These are phyloP conservation scores for Daldinia eschscholtzii DNA, from an alignment of 2,329 filamentous ascomycete species.

Conservation along the genomic window DNA sequence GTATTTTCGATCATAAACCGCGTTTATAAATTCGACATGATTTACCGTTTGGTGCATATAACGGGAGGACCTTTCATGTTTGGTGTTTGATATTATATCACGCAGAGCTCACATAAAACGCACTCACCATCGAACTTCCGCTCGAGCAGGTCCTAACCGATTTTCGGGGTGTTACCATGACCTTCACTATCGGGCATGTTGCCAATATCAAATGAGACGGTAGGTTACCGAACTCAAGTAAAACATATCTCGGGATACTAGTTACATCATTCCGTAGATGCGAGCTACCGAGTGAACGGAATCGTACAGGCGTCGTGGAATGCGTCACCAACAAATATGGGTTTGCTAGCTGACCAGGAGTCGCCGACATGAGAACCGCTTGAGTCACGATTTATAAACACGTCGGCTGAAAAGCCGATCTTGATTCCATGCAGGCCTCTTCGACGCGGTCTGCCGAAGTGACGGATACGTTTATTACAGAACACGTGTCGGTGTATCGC, in stretches of 20 bases:
- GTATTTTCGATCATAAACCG: neutral
- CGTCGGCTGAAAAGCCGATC: constrained; percentile 34
- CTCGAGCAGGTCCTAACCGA: neutral
- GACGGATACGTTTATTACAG: constrained; percentile 1
- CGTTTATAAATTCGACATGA: neutral
- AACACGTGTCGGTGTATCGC: constrained; percentile 28
- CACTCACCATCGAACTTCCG: neutral
- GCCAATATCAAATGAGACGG: neutral
- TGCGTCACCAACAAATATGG: constrained; percentile 15
- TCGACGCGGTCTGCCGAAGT: constrained; percentile 8
- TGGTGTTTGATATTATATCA: neutral
- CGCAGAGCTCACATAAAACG: neutral
- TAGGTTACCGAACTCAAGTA: neutral
- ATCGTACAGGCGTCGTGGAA: constrained; percentile 17
- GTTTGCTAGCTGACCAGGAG: neutral
- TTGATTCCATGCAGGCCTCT: constrained; percentile 27
- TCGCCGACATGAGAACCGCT: constrained; percentile 5
- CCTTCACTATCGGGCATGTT: neutral
- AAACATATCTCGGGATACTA: constrained; percentile 19
- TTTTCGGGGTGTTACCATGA: neutral
- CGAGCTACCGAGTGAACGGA: constrained; percentile 24
- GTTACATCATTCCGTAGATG: constrained; percentile 19
- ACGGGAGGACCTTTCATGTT: neutral
- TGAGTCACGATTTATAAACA: constrained; percentile 12
- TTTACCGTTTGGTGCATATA: neutral